A percentile compares a stretch with the other conserved stretches of the same genome.
phyloP scores from a whole-genome alignment of 2,329 filamentous ascomycete species.

The Dendrostoma leiphaemia region DNA sequence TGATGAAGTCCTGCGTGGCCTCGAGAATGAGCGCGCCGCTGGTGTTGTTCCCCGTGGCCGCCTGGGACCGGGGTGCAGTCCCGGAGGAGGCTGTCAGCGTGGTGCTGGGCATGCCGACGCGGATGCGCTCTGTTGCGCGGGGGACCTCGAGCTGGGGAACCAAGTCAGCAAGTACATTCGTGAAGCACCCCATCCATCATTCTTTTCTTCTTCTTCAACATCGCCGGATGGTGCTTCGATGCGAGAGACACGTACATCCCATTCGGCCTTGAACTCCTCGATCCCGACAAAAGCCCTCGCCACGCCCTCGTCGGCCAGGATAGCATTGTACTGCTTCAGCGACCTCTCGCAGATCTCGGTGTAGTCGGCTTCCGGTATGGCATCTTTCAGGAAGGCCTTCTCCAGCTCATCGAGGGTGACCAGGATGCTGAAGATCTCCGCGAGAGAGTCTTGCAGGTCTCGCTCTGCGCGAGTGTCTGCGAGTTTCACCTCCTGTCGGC shows the following conservation, averaged over 20 bases:
- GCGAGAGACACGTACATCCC: slow-evolving; percentile 66
- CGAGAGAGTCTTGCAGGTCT: slow-evolving; percentile 91
- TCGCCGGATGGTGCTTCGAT: not conserved
- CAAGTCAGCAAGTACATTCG: slow-evolving; percentile 3
- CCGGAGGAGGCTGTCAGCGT: slow-evolving; percentile 56
- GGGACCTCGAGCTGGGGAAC: slow-evolving; percentile 81
- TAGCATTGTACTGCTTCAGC: slow-evolving; percentile 94
- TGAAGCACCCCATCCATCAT: too few species aligned
- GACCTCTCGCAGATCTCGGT: slow-evolving; percentile 93
- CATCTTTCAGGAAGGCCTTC: slow-evolving; percentile 95
- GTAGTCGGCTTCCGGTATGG: slow-evolving; percentile 86
- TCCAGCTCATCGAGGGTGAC: slow-evolving; percentile 93
- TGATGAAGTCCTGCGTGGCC: slow-evolving; percentile 98
- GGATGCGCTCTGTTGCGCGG: slow-evolving; percentile 86
- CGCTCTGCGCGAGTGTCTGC: slow-evolving; percentile 82
- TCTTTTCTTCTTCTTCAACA: too few species aligned
- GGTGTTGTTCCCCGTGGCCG: slow-evolving; percentile 34
- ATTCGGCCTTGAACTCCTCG: slow-evolving; percentile 86
- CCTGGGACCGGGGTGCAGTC: slow-evolving; percentile 39
- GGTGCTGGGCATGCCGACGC: slow-evolving; percentile 89
- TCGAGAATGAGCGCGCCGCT: slow-evolving; percentile 73
- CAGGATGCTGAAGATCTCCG: slow-evolving; percentile 97
- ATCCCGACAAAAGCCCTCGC: slow-evolving; percentile 82
- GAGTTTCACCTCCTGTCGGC: slow-evolving; percentile 83
- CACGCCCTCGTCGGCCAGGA: slow-evolving; percentile 88